Conservation (phyloP, 352 stramenopile species). For the Globisporangium orthogonon region DNA sequence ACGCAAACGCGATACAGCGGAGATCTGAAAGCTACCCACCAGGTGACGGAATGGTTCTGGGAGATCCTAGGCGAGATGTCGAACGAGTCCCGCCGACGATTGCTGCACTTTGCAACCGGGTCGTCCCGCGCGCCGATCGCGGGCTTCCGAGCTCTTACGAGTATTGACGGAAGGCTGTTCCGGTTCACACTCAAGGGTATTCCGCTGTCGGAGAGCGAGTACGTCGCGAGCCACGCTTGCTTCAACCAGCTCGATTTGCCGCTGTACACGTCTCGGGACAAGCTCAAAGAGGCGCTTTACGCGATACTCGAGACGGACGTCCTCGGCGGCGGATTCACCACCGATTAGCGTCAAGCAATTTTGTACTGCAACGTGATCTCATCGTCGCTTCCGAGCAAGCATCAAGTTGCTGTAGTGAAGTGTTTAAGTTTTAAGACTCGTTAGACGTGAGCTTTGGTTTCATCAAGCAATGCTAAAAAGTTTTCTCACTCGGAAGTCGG, state of each 20-base stretch:
- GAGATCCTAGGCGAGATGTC: constrained; percentile 87
- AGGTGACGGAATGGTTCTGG: constrained; percentile 42
- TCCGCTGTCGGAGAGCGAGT: constrained; percentile 29
- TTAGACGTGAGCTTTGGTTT: no score
- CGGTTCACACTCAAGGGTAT: constrained; percentile 69
- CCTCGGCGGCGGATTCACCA: constrained; percentile 47
- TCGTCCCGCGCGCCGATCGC: constrained; percentile 69
- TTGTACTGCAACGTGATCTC: no score
- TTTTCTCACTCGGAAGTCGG: no score
- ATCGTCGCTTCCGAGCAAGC: no score
- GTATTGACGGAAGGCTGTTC: constrained; percentile 68
- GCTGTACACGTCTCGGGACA: constrained; percentile 85
- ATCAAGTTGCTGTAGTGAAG: no score
- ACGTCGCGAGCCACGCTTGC: constrained; percentile 68
- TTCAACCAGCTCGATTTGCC: constrained; percentile 94
- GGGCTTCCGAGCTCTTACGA: constrained; percentile 64
- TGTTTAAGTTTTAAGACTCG: no score
- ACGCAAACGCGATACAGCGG: constrained; percentile 21
- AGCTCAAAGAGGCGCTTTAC: constrained; percentile 60
- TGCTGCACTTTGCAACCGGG: constrained; percentile 80
- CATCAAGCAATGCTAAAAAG: no score
- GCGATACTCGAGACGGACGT: constrained; percentile 51
- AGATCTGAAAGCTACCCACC: constrained; percentile 13
- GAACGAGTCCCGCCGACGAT: constrained; percentile 55
- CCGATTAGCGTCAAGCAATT: no score